Conservation (phyloP, 225 moss, liverwort and hornwort species). For the Sphagnum contortum region DNA sequence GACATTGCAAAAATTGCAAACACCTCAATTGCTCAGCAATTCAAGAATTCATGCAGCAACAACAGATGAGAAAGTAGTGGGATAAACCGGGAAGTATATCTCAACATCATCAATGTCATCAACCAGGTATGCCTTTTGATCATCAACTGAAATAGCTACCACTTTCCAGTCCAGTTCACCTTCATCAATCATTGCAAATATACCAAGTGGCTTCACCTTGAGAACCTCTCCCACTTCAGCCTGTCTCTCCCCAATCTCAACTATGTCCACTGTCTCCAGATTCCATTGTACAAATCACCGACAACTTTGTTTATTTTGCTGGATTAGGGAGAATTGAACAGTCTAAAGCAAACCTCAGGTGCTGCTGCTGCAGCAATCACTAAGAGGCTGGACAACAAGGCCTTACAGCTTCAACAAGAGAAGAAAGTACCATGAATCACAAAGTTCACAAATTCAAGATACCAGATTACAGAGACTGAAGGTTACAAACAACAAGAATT, state of each 20-base stretch:
- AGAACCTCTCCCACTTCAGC: constrained; percentile 35
- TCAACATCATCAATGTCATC: constrained; percentile 47
- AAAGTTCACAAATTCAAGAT: too few relatives aligned
- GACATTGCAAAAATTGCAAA: too few relatives aligned
- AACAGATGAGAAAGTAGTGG: neutral
- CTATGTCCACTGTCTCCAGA: constrained; percentile 36
- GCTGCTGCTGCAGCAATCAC: too few relatives aligned
- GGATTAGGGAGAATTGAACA: too few relatives aligned
- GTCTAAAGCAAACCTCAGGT: too few relatives aligned
- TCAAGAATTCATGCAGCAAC: too few relatives aligned
- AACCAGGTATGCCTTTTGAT: constrained; percentile 37
- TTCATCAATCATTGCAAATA: constrained; percentile 54
- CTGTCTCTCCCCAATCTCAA: constrained; percentile 45
- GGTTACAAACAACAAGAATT: neutral
- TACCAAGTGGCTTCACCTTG: constrained; percentile 46
- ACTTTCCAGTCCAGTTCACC: constrained; percentile 62
- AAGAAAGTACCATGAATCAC: too few relatives aligned
- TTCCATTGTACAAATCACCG: too few relatives aligned
- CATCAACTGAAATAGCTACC: constrained; percentile 44
- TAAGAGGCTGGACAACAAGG: too few relatives aligned
- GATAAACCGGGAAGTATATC: constrained; percentile 36
- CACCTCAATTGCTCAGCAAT: too few relatives aligned
- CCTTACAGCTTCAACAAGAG: too few relatives aligned
- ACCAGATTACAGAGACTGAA: neutral
- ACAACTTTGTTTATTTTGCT: too few relatives aligned